Conservation (phyloP, 345 rosid species). For the Jatropha curcas region DNA sequence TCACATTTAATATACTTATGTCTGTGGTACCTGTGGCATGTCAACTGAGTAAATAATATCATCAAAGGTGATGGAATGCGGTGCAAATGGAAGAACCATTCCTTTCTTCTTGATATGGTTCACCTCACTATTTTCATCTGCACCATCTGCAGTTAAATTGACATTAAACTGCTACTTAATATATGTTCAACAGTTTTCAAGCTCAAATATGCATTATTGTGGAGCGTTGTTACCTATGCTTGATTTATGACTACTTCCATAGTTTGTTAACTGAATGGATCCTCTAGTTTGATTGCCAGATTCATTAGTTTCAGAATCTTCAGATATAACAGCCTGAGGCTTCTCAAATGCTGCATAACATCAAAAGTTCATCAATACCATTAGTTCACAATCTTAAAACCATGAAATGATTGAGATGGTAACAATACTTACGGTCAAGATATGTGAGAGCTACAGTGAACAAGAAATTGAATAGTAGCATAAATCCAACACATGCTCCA, state of each 20-base stretch:
- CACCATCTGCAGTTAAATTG: slow-evolving; percentile 9
- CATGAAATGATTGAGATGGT: neutral
- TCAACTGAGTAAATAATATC: slow-evolving; percentile 60
- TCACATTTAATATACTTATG: neutral
- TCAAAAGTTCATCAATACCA: neutral
- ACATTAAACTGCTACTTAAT: neutral
- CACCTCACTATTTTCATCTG: slow-evolving; percentile 19
- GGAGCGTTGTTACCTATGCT: slow-evolving; percentile 23
- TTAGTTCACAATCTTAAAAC: neutral
- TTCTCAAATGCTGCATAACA: slow-evolving; percentile 52
- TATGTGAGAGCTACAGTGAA: slow-evolving; percentile 50
- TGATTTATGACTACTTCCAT: slow-evolving; percentile 15
- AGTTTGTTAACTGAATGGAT: slow-evolving; percentile 31
- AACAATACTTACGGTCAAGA: slow-evolving; percentile 51
- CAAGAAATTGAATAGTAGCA: slow-evolving; percentile 43
- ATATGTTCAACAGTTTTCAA: neutral
- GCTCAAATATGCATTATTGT: neutral
- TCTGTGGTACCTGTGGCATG: slow-evolving; percentile 72
- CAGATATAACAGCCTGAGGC: slow-evolving; percentile 41
- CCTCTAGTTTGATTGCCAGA: slow-evolving; percentile 25
- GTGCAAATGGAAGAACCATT: slow-evolving; percentile 75
- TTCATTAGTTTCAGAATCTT: slow-evolving; percentile 38
- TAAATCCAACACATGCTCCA: slow-evolving; percentile 41
- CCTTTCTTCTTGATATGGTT: slow-evolving; percentile 34
- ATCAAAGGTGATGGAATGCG: slow-evolving; percentile 56